Evolutionary conservation across 1,139 yeast species (phyloP).

Genomic region (Saccharomyces hybrid): DNA sequence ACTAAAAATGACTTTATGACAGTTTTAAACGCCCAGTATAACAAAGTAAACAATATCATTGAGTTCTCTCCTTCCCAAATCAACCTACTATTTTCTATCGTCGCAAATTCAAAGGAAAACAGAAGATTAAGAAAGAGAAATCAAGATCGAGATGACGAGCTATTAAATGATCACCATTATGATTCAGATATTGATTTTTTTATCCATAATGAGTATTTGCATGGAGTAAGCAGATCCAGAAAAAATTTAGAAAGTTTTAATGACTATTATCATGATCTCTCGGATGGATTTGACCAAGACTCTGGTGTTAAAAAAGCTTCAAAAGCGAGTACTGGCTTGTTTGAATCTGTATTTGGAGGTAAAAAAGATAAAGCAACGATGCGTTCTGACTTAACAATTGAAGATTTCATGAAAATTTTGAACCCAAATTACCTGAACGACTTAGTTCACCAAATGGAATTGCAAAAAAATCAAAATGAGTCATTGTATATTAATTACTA

Average conservation of each 20-base stretch:
- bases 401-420: conserved; percentile 37
- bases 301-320: conserved; percentile 7
- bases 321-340: conserved; percentile 12
- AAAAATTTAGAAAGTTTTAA: conserved; percentile 30
- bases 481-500: conserved; percentile 33
- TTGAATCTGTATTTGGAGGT: conserved; percentile 13
- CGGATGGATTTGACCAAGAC: conserved; percentile 27
- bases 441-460: conserved; percentile 44
- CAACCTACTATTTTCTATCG: conserved; percentile 33
- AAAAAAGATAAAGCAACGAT: conserved; percentile 12
- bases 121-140: conserved; percentile 11
- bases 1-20: conserved; percentile 34
- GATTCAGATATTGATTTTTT: conserved; percentile 26
- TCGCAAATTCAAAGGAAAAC: conserved; percentile 30
- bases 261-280: conserved; percentile 29
- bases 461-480: conserved; percentile 22
- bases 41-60: conserved; percentile 35
- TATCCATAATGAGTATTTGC: conserved; percentile 26
- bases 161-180: conserved; percentile 16
- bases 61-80: conserved; percentile 37
- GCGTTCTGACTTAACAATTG: conserved; percentile 30
- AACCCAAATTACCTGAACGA: conserved; percentile 49
- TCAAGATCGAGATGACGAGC: neutral
- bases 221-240: conserved; percentile 17
- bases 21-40: conserved; percentile 31